Base-by-base conservation (phyloP, 164 flowering plant species). In the Vitis rotundifolia region DNA sequence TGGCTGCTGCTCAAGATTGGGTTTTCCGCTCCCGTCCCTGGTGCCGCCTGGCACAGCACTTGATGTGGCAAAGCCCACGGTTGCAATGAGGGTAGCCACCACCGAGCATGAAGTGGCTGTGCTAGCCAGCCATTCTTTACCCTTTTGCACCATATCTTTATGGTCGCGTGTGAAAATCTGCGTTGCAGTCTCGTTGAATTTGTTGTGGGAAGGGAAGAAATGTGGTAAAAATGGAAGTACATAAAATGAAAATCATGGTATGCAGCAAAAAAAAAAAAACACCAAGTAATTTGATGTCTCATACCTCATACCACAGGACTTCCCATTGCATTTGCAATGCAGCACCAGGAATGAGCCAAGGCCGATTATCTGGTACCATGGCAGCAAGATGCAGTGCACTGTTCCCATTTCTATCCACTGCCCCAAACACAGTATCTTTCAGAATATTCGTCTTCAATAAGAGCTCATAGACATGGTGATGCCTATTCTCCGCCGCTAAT, bases 81-180 rank as follows among this genome's bases (percentile, higher is more conserved):
- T 68, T 5, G 78, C 81, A 14, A 78, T 65, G 52, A 78, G 78
- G 1, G 76, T 76, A 1, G 78, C 81, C 2, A 75, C 73, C 2
- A 75, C 73, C 3, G 76, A 69, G 73, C 72, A 79, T 1, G 76
- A 75, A 11, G 72, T 64, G 1, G 82, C 61, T 9, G 82, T 79
- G 13, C 54, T 72, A 49, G 19, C 57, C 0, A 75, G 72, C 83
- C 83, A 73, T 59, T 76, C 11, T 5, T 59, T 13, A 8, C 73
- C 68, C 0, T 57, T 18, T 48, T 64, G 15, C 14, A 53, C 29
- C 2, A 75, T 51, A 0, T 28, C 54, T 22, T 28, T 31, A 56
- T 75, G 81, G 4, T 67, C 55, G 8, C 44, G 22, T 2, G 5
- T 49, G 75, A 78, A 78, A 15, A 74, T 50, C 19, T 72, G 9